These are phyloP conservation scores for Chloranthus sessilifolius DNA, from an alignment of 164 flowering plant species.

Conservation along the genomic window DNA sequence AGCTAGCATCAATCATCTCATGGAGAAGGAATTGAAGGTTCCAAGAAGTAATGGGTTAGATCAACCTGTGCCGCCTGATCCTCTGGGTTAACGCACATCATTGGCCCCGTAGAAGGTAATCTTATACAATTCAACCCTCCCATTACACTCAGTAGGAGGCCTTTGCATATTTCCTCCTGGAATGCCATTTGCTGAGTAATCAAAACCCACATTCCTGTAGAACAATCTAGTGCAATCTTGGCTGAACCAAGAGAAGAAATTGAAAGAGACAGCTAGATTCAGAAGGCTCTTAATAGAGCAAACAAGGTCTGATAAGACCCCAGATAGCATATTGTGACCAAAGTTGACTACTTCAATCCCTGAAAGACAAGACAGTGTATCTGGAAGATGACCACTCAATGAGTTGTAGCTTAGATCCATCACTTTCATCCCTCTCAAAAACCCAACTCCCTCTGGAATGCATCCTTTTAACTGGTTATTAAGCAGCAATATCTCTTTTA, in stretches of 20 bases:
- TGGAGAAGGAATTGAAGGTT: neutral
- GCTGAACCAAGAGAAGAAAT: constrained; percentile 84
- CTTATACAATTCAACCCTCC: constrained; percentile 58
- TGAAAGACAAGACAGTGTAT: constrained; percentile 61
- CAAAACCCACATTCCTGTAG: constrained; percentile 54
- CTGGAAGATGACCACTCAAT: constrained; percentile 77
- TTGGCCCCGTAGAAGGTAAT: constrained; percentile 33
- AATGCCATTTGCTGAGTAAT: constrained; percentile 68
- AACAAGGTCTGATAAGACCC: constrained; percentile 56
- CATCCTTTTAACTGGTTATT: constrained; percentile 88
- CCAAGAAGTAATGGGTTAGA: neutral
- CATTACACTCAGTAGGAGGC: constrained; percentile 64
- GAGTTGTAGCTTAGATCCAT: constrained; percentile 79
- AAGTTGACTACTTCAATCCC: constrained; percentile 71
- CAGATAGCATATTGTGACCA: constrained; percentile 74
- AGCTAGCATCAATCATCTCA: too few species aligned
- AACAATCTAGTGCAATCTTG: constrained; percentile 49
- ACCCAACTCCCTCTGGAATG: constrained; percentile 79
- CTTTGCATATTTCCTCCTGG: constrained; percentile 73
- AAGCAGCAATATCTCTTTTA: constrained; percentile 74
- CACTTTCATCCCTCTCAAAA: constrained; percentile 57
- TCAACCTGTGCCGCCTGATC: neutral
- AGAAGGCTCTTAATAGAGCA: constrained; percentile 55
- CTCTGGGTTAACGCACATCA: neutral
- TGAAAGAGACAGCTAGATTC: constrained; percentile 66